Percentiles rank a stretch among this genome's conserved stretches.
These are phyloP conservation scores for Letharia lupina DNA, from an alignment of 495 filamentous ascomycete species.

Conservation along the genomic window DNA sequence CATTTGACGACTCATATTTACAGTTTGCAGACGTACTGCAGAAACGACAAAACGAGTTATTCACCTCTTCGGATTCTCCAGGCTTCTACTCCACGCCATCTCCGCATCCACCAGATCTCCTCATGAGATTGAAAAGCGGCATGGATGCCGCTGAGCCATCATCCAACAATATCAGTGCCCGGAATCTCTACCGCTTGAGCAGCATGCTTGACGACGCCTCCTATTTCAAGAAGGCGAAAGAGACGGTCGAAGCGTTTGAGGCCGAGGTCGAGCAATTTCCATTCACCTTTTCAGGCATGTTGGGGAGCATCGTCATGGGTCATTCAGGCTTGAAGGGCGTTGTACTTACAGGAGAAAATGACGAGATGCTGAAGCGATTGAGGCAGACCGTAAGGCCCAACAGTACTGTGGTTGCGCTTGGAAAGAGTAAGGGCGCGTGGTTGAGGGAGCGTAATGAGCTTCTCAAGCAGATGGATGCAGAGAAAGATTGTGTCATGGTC, in stretches of 20 bases:
- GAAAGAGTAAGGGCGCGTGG: slow-evolving; percentile 44
- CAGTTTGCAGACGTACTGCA: slow-evolving; percentile 80
- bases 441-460: slow-evolving; percentile 40
- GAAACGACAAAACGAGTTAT: slow-evolving; percentile 57
- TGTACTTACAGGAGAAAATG: slow-evolving; percentile 32
- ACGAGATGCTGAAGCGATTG: slow-evolving; percentile 34
- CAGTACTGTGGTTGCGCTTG: slow-evolving; percentile 44
- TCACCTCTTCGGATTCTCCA: slow-evolving; percentile 47
- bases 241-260: slow-evolving; percentile 76
- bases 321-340: slow-evolving; percentile 38
- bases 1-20: slow-evolving; percentile 71
- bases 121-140: slow-evolving; percentile 85
- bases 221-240: slow-evolving; percentile 56
- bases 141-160: slow-evolving; percentile 88
- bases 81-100: slow-evolving; percentile 84
- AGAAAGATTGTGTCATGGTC: slow-evolving; percentile 40
- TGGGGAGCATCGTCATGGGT: slow-evolving; percentile 59
- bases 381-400: slow-evolving; percentile 35
- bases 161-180: slow-evolving; percentile 74
- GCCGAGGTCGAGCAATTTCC: slow-evolving; percentile 88
- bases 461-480: slow-evolving; percentile 40
- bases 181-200: slow-evolving; percentile 73
- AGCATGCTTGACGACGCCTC: slow-evolving; percentile 57
- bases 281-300: slow-evolving; percentile 72
- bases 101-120: slow-evolving; percentile 55